A percentile compares a stretch with the other conserved stretches of the same genome.
Conservation (phyloP, 2,329 filamentous ascomycete genomes). For the Colletotrichum sp. region DNA sequence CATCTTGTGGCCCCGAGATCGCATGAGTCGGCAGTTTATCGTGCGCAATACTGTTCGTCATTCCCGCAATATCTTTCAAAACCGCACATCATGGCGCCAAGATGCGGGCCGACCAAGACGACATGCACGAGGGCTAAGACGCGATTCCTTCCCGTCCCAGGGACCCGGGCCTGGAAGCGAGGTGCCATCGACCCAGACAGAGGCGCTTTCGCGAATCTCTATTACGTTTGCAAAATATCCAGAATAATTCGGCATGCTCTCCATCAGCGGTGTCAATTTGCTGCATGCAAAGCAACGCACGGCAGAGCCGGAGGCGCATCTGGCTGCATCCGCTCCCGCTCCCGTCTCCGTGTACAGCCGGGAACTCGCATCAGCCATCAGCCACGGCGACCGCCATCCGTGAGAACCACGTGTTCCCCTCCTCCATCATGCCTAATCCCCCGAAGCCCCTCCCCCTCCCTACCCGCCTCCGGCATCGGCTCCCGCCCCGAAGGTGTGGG, state of each 20-base stretch:
- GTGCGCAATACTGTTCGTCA: background rate
- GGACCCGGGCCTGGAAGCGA: background rate
- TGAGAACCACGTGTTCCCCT: background rate
- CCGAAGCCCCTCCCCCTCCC: background rate
- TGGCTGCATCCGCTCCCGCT: background rate
- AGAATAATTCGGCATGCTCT: background rate
- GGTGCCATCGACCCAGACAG: background rate
- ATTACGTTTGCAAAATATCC: background rate
- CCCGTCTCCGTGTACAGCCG: background rate
- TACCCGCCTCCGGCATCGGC: background rate
- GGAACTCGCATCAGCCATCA: background rate
- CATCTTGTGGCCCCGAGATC: background rate
- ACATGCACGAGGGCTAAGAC: background rate
- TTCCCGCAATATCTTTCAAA: background rate
- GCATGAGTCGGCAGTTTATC: background rate
- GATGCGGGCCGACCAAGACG: background rate
- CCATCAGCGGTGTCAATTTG: background rate
- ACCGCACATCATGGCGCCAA: background rate
- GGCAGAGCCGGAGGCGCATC: background rate
- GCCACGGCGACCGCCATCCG: background rate
- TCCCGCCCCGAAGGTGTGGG: constrained; percentile 1
- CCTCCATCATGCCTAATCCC: background rate
- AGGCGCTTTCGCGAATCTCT: background rate
- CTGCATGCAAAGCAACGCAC: background rate
- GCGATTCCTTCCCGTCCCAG: background rate